These are phyloP conservation scores for Pugionium cornutum DNA, from an alignment of 345 rosid genomes.

Conservation along the genomic window DNA sequence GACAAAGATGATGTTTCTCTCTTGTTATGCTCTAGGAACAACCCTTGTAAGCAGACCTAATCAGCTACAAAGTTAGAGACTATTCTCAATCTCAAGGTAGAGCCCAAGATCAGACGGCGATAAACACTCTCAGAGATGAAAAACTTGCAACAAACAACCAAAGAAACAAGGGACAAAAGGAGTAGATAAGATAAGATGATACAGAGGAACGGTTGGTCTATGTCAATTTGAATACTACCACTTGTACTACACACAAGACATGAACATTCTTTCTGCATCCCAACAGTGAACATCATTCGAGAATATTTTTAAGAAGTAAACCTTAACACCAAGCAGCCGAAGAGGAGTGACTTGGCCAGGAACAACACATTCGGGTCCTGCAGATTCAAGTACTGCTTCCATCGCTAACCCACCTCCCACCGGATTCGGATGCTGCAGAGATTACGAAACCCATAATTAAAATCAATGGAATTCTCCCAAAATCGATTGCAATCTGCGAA, in stretches of 20 bases:
- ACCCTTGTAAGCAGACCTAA: background rate
- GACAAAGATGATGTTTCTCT: background rate
- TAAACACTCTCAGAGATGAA: background rate
- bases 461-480: background rate
- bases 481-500: background rate
- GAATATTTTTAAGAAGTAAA: constrained; percentile 10
- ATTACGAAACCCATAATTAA: background rate
- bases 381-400: constrained; percentile 80
- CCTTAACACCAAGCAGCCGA: constrained; percentile 81
- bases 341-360: constrained; percentile 83
- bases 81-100: background rate
- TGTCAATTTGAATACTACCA: background rate
- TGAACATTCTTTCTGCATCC: background rate
- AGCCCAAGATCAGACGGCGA: too few species aligned
- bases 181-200: background rate
- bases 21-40: background rate
- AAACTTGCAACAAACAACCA: background rate
- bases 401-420: constrained; percentile 73
- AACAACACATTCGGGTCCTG: constrained; percentile 85
- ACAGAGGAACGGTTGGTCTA: too few species aligned
- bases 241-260: background rate
- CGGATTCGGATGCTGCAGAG: constrained; percentile 68
- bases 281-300: background rate
- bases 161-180: background rate
- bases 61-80: background rate